phyloP scores from a whole-genome alignment of 768 basidiomycete genomes.

The Russula ochroleuca region DNA sequence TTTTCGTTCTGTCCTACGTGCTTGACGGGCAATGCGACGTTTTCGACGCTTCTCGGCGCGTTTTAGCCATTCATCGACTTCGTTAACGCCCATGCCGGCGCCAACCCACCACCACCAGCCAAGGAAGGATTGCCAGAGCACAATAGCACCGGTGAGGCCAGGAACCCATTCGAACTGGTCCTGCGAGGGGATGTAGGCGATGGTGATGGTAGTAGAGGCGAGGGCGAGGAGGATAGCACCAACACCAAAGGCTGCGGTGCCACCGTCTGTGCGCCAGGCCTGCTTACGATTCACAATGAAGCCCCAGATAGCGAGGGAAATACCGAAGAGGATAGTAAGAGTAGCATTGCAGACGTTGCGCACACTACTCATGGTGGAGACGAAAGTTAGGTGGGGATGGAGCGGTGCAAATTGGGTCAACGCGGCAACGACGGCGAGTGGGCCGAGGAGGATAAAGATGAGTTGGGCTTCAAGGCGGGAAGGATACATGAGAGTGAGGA shows the following conservation, averaged over 20 bases:
- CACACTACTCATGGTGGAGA: conserved; percentile 58
- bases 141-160: conserved; percentile 81
- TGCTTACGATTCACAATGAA: conserved; percentile 80
- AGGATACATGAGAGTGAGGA: conserved; percentile 91
- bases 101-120: conserved; percentile 99
- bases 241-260: conserved; percentile 89
- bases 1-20: conserved; percentile 46
- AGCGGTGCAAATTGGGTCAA: conserved; percentile 81
- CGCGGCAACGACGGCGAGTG: conserved; percentile 80
- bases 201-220: conserved; percentile 78
- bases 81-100: conserved; percentile 74
- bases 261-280: conserved; percentile 96
- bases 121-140: conserved; percentile 95
- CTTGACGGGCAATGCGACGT: conserved; percentile 44
- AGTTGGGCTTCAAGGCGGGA: conserved; percentile 83
- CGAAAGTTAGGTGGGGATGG: conserved; percentile 34
- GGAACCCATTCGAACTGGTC: conserved; percentile 93
- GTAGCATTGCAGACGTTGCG: conserved; percentile 96
- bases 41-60: conserved; percentile 51
- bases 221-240: conserved; percentile 82
- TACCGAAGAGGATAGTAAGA: conserved; percentile 90
- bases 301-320: conserved; percentile 90
- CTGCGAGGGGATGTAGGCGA: conserved; percentile 77
- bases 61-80: conserved; percentile 59
- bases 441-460: conserved; percentile 81